Base-by-base conservation (phyloP, 805 yeast genomes). In the Ascoidea rubescens region DNA sequence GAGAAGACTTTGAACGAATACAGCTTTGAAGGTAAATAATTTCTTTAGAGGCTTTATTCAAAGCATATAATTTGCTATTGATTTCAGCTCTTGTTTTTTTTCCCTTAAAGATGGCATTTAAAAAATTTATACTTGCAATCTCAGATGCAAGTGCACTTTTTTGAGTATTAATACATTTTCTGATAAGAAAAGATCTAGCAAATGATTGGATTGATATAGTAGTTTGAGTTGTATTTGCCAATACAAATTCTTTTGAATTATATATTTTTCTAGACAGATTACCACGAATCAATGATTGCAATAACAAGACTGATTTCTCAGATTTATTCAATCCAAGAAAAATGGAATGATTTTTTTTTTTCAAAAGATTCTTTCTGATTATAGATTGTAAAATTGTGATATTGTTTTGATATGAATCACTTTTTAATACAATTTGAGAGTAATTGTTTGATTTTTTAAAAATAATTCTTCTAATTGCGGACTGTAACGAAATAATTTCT, bases 401-500 rank as follows among this genome's bases (percentile, higher is more conserved):
- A 21, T 21, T 21, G 2, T 3, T 2, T 21, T 21, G 28, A 21
- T 21, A 21, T 21, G 28, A 3, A 21, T 21, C 8, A 37, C 43
- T 37, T 37, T 37, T 37, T 37, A 14, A 8, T 10, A 14, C 8
- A 37, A 37, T 8, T 37, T 37, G 8, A 2, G 14, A 37, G 4
- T 10, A 37, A 10, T 37, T 14, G 7, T 4, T 21, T 12, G 48
- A 46, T 12, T 46, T n/a, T 43, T 10, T n/a, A 31, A 55, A 50
- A 2, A 51, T 28, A n/a, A 31, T 31, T 6, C 84, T 84, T 63
- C 87, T 71, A 8, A 75, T 65, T 0, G 71, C 57, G 0, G 82
- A 67, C 58, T 79, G 80, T 21, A 84, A 65, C 5, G 60, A 62
- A 2, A 74, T 64, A 21, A 83, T 60, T 21, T 77, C 79, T 12